Evolutionary conservation across 2,329 filamentous ascomycete species (phyloP).

Genomic region (Aquanectria penicillioides): DNA sequence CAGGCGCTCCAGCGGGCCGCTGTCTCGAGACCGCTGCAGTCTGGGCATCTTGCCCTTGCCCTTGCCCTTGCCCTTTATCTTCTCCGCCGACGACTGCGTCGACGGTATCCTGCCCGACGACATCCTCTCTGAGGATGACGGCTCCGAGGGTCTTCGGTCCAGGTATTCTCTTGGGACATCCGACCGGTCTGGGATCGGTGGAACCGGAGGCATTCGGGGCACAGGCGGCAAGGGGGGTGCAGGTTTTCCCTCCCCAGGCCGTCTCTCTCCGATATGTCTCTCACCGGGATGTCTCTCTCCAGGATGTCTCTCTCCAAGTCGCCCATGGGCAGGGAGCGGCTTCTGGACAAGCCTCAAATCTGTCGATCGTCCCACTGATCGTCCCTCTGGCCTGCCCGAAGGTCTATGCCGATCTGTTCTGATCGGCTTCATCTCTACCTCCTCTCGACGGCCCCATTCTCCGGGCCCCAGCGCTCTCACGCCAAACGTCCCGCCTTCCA

Average conservation of each 20-base stretch:
- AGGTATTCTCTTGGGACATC: conserved; percentile 6
- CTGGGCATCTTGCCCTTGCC: neutral
- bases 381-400: neutral
- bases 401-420: conserved; percentile 15
- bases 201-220: neutral
- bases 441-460: conserved; percentile 29
- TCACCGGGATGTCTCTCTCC: too few relatives aligned
- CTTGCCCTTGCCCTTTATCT: neutral
- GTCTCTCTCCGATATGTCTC: too few relatives aligned
- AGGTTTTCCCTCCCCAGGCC: too few relatives aligned
- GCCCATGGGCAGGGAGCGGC: conserved; percentile 4
- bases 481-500: conserved; percentile 32
- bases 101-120: neutral
- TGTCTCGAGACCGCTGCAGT: neutral
- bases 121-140: neutral
- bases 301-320: neutral
- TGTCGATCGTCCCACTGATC: neutral
- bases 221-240: too few relatives aligned
- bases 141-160: neutral
- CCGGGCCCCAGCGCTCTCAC: conserved; percentile 29
- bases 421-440: conserved; percentile 38
- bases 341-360: neutral
- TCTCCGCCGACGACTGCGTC: neutral
- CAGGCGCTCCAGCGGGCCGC: conserved; percentile 26
- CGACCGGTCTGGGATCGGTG: neutral